phyloP scores from a whole-genome alignment of 129 eudicot genomes.

The Dittrichia graveolens region DNA sequence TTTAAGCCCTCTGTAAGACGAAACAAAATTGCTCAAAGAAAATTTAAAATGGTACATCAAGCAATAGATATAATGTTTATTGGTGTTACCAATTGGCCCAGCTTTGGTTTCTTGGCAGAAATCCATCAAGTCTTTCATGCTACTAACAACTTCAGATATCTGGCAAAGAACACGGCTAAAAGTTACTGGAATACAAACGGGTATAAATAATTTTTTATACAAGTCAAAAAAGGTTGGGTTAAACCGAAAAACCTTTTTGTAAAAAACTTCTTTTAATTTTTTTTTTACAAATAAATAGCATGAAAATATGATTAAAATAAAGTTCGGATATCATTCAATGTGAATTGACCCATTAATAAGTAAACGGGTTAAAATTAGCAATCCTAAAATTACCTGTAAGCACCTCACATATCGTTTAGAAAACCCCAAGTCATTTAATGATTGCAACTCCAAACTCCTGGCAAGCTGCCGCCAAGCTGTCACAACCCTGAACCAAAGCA shows the following conservation, averaged over 20 bases:
- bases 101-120: constrained; percentile 57
- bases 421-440: constrained; percentile 74
- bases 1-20: constrained; percentile 67
- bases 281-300: not conserved
- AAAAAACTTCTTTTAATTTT: not conserved
- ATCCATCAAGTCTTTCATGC: constrained; percentile 82
- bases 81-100: constrained; percentile 69
- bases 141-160: constrained; percentile 80
- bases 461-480: constrained; percentile 80
- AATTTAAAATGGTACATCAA: not conserved
- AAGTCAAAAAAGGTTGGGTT: not conserved
- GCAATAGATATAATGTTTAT: not conserved
- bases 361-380: not conserved
- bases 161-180: constrained; percentile 19
- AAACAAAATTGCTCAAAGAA: not conserved
- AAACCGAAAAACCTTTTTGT: not conserved
- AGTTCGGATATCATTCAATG: not conserved
- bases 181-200: not conserved
- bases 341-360: not conserved
- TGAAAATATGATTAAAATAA: not conserved
- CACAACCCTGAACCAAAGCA: constrained; percentile 53
- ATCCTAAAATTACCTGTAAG: constrained; percentile 52
- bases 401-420: constrained; percentile 77
- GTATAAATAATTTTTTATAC: not conserved
- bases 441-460: constrained; percentile 65